These are phyloP conservation scores for Gnomoniopsis smithogilvyi DNA, from an alignment of 2,329 filamentous ascomycete genomes.

Conservation along the genomic window DNA sequence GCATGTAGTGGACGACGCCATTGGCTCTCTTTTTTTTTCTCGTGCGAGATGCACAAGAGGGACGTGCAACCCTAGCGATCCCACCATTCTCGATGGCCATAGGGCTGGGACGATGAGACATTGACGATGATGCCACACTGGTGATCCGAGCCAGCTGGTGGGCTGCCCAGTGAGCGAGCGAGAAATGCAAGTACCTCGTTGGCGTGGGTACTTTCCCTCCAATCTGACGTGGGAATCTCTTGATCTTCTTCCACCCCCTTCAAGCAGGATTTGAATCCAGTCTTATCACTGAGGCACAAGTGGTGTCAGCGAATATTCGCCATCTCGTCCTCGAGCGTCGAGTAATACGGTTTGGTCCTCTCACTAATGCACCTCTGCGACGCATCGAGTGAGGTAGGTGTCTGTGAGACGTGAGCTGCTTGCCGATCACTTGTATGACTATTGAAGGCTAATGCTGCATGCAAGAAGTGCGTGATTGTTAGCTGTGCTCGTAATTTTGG, in stretches of 20 bases:
- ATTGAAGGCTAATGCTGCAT: neutral
- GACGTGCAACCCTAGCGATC: neutral
- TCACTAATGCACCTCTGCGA: slow-evolving; percentile 5
- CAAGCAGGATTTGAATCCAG: neutral
- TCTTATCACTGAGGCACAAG: neutral
- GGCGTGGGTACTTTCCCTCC: neutral
- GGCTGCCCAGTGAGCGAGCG: neutral
- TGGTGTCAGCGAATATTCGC: neutral
- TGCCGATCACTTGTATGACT: slow-evolving; percentile 1
- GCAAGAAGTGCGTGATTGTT: neutral
- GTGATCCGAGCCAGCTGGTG: neutral
- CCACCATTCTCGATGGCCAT: slow-evolving; percentile 1
- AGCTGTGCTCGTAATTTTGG: neutral
- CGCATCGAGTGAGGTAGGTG: neutral
- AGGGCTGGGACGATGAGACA: slow-evolving; percentile 7
- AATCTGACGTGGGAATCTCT: neutral
- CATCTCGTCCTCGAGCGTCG: neutral
- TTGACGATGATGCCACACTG: neutral
- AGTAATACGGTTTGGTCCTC: neutral
- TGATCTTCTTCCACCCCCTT: neutral
- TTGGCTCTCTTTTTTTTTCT: neutral
- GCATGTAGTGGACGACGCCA: neutral
- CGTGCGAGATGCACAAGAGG: neutral
- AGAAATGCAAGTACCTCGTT: neutral
- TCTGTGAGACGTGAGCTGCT: neutral